A percentile compares a stretch with the other conserved stretches of the same genome.
These are phyloP conservation scores for Ogataea nakhonphanomensis DNA, from an alignment of 805 yeast genomes.

Conservation along the genomic window DNA sequence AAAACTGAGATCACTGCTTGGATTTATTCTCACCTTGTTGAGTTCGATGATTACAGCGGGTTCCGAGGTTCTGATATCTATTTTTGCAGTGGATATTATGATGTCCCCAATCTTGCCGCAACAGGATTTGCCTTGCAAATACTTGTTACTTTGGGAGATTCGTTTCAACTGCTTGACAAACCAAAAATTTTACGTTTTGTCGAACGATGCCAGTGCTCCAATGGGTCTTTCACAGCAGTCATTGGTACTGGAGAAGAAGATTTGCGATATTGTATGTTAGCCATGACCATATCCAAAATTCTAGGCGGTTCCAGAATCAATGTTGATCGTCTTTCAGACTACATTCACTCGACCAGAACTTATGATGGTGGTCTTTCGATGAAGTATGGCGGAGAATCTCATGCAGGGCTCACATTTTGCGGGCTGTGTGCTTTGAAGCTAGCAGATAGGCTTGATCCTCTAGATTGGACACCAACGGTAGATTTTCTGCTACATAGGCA, in stretches of 20 bases:
- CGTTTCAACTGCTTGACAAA: conserved; percentile 38
- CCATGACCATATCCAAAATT: conserved; percentile 57
- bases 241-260: conserved; percentile 61
- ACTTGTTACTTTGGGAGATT: conserved; percentile 48
- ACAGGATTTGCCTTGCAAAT: conserved; percentile 72
- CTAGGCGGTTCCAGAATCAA: conserved; percentile 43
- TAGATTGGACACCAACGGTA: conserved; percentile 39
- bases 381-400: conserved; percentile 53
- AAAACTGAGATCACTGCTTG: conserved; percentile 34
- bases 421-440: conserved; percentile 62
- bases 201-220: conserved; percentile 52
- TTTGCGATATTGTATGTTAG: conserved; percentile 71
- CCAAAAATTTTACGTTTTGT: conserved; percentile 52
- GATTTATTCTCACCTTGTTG: conserved; percentile 47
- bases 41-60: conserved; percentile 35
- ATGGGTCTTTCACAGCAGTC: conserved; percentile 56
- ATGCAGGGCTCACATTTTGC: conserved; percentile 85
- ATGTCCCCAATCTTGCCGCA: conserved; percentile 64
- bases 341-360: conserved; percentile 35
- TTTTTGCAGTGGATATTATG: conserved; percentile 37
- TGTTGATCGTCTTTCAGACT: conserved; percentile 35
- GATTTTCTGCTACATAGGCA: conserved; percentile 69
- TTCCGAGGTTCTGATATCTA: conserved; percentile 60
- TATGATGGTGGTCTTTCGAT: conserved; percentile 75
- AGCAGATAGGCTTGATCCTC: conserved; percentile 28